Evolutionary conservation across 495 filamentous ascomycete species (phyloP).

Genomic region (Tetracladium marchalianum): DNA sequence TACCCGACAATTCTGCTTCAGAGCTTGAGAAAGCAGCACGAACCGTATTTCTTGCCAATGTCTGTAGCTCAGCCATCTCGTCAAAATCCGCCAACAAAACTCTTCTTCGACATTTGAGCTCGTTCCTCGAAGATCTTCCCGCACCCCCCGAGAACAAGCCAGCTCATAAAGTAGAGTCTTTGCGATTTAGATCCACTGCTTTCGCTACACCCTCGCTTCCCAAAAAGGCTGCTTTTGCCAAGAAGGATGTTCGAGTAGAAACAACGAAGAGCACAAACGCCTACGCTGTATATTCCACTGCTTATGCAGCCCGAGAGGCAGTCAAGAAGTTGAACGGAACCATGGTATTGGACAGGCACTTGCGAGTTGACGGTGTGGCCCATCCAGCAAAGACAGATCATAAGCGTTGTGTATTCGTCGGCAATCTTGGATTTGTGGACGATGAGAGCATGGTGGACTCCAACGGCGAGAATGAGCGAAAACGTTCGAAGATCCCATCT

Average conservation of each 20-base stretch:
- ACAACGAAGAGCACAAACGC: constrained; percentile 93
- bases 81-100: constrained; percentile 71
- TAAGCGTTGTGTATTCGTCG: constrained; percentile 88
- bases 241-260: constrained; percentile 68
- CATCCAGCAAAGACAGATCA: constrained; percentile 78
- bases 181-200: constrained; percentile 89
- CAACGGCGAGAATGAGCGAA: constrained; percentile 55
- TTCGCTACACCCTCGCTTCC: constrained; percentile 68
- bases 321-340: constrained; percentile 72
- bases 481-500: constrained; percentile 57
- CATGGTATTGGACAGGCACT: constrained; percentile 74
- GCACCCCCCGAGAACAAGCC: constrained; percentile 21
- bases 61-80: constrained; percentile 70
- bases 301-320: constrained; percentile 64
- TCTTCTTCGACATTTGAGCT: constrained; percentile 55
- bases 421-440: constrained; percentile 91
- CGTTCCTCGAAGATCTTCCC: constrained; percentile 35
- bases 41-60: constrained; percentile 90
- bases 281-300: constrained; percentile 76
- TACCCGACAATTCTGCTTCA: constrained; percentile 27
- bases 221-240: constrained; percentile 82
- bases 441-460: constrained; percentile 57
- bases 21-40: constrained; percentile 69
- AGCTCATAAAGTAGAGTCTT: constrained; percentile 67
- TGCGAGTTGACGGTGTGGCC: constrained; percentile 81